Conservation (phyloP, 1,284 basidiomycete genomes). For the Puccinia novopanici region DNA sequence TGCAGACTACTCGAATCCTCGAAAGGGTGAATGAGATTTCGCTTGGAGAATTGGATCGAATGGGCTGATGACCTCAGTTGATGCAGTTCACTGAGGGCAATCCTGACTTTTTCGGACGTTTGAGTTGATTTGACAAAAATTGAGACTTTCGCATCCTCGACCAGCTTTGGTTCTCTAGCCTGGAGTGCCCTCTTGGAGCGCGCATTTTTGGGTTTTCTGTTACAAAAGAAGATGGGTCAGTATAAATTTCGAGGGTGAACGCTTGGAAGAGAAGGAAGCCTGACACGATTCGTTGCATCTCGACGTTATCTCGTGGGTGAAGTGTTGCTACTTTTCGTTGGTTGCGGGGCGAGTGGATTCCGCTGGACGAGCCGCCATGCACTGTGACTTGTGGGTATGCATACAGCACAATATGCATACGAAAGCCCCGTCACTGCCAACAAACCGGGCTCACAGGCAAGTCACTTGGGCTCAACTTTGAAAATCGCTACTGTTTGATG, state of each 20-base stretch:
- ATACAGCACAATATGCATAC: no score
- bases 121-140: constrained; percentile 89
- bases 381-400: no score
- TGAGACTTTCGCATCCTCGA: constrained; percentile 79
- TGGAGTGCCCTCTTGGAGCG: constrained; percentile 91
- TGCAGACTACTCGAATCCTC: constrained; percentile 77
- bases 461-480: no score
- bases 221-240: background rate
- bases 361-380: no score
- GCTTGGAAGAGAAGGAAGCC: background rate
- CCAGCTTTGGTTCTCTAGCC: constrained; percentile 80
- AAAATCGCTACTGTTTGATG: no score
- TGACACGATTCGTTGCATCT: constrained; percentile 41
- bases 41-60: constrained; percentile 89
- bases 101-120: constrained; percentile 75
- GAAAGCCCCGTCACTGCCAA: no score
- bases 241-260: background rate
- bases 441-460: no score
- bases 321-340: background rate
- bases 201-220: constrained; percentile 93
- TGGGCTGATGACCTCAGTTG: constrained; percentile 58
- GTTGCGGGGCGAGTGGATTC: no score
- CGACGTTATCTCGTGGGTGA: background rate
- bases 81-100: constrained; percentile 79
- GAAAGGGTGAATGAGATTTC: constrained; percentile 88